phyloP scores from a whole-genome alignment of 2,329 filamentous ascomycete genomes.

The Hymenoscyphus repandus region DNA sequence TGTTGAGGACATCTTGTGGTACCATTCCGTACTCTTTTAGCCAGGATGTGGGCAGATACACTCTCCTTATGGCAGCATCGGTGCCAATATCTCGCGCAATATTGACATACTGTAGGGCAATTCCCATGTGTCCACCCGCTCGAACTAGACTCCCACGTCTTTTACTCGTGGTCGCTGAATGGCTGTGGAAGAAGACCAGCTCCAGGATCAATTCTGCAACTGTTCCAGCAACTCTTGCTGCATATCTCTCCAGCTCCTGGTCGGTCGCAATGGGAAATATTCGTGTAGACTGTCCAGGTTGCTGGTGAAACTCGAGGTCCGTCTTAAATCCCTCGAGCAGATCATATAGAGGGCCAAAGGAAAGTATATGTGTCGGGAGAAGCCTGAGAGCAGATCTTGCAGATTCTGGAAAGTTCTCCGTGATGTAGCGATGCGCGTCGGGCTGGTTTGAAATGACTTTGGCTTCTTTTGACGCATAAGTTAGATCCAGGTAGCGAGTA shows the following conservation, averaged over 20 bases:
- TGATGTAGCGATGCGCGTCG: slow-evolving; percentile 17
- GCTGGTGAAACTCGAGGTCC: slow-evolving; percentile 52
- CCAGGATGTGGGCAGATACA: slow-evolving; percentile 65
- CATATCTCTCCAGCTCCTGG: slow-evolving; percentile 56
- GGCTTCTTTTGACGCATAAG: slow-evolving; percentile 36
- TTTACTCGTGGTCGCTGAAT: slow-evolving; percentile 15
- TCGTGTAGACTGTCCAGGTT: background rate
- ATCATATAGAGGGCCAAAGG: slow-evolving; percentile 54
- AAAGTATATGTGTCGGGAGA: slow-evolving; percentile 52
- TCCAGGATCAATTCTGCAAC: slow-evolving; percentile 65
- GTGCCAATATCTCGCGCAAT: slow-evolving; percentile 68
- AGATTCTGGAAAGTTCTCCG: slow-evolving; percentile 26
- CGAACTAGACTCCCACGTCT: slow-evolving; percentile 42
- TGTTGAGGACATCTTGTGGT: slow-evolving; percentile 47
- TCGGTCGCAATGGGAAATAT: slow-evolving; percentile 51
- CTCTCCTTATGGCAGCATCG: slow-evolving; percentile 59
- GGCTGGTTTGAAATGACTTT: slow-evolving; percentile 21
- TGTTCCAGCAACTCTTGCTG: slow-evolving; percentile 64
- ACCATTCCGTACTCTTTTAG: slow-evolving; percentile 51
- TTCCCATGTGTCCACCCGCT: slow-evolving; percentile 61
- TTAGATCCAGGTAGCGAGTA: slow-evolving; percentile 49
- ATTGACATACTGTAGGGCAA: slow-evolving; percentile 72
- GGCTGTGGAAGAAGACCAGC: slow-evolving; percentile 55
- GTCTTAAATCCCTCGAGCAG: slow-evolving; percentile 65
- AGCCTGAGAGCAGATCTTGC: slow-evolving; percentile 46